Conservation (phyloP, 139 green algal genomes). For the Bryopsis sp. region DNA sequence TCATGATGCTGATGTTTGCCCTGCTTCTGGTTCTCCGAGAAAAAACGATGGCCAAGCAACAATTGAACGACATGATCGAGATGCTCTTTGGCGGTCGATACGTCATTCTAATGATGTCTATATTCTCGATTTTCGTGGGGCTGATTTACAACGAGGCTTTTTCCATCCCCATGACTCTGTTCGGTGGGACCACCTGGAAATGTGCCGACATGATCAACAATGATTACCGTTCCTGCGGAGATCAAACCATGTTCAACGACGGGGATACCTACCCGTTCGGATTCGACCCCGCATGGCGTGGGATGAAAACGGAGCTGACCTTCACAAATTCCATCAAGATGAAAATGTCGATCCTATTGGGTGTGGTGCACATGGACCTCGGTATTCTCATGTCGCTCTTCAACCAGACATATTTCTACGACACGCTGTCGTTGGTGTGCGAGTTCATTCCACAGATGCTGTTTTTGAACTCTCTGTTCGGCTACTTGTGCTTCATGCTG, state of each 20-base stretch:
- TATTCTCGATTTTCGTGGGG: slow-evolving; percentile 95
- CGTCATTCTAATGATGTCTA: slow-evolving; percentile 89
- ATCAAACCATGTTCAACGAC: background rate
- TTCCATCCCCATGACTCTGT: slow-evolving; percentile 83
- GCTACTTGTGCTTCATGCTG: slow-evolving; percentile 93
- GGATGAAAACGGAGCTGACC: slow-evolving; percentile 88
- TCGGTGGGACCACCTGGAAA: slow-evolving; percentile 39
- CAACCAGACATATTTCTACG: slow-evolving; percentile 83
- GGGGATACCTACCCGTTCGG: slow-evolving; percentile 69
- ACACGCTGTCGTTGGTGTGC: slow-evolving; percentile 65
- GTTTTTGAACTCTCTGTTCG: slow-evolving; percentile 94
- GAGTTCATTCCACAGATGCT: slow-evolving; percentile 79
- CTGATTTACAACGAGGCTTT: slow-evolving; percentile 98
- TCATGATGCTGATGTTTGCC: slow-evolving; percentile 76
- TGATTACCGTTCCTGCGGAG: background rate
- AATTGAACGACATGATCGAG: slow-evolving; percentile 81
- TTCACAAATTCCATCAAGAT: slow-evolving; percentile 98
- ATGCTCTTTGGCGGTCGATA: slow-evolving; percentile 94
- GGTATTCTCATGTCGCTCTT: slow-evolving; percentile 88
- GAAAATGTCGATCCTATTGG: slow-evolving; percentile 98
- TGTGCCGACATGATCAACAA: background rate
- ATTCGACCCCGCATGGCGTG: slow-evolving; percentile 94
- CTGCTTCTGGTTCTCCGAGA: slow-evolving; percentile 74
- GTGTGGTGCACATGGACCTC: slow-evolving; percentile 88
- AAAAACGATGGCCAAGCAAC: slow-evolving; percentile 51